These are phyloP conservation scores for Aureobasidium sp. DNA, from an alignment of 2,329 filamentous ascomycete species.

Conservation along the genomic window DNA sequence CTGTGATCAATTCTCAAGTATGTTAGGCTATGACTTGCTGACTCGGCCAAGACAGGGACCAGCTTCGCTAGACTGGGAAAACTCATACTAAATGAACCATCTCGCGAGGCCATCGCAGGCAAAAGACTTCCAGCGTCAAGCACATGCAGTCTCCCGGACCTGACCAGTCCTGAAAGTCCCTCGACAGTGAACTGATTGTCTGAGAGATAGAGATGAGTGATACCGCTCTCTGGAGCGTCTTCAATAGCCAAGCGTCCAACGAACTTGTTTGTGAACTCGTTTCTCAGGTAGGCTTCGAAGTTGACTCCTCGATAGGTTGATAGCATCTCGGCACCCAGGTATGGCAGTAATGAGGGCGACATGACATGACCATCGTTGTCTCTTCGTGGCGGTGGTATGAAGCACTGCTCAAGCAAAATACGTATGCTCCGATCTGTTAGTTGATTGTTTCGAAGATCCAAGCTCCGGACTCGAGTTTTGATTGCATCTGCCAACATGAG, in stretches of 20 bases:
- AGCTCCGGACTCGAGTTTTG: conserved; percentile 42
- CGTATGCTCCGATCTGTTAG: conserved; percentile 48
- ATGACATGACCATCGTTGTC: conserved; percentile 10
- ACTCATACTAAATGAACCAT: conserved; percentile 23
- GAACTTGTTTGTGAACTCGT: conserved; percentile 39
- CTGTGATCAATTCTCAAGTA: conserved; percentile 49
- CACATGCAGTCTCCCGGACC: conserved; percentile 43
- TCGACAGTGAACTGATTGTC: conserved; percentile 48
- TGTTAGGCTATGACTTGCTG: conserved; percentile 39
- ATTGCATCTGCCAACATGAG: conserved; percentile 45
- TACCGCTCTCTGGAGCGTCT: conserved; percentile 43
- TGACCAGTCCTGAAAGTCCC: conserved; percentile 44
- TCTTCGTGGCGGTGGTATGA: conserved; percentile 20
- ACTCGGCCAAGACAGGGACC: conserved; percentile 39
- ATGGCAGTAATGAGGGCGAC: conserved; percentile 23
- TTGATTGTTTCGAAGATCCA: conserved; percentile 49
- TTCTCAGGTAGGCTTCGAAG: conserved; percentile 44
- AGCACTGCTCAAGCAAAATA: conserved; percentile 43
- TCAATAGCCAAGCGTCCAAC: conserved; percentile 48
- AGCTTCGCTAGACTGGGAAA: conserved; percentile 45
- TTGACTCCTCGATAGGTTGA: conserved; percentile 36
- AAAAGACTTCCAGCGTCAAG: conserved; percentile 46
- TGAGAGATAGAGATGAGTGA: conserved; percentile 53
- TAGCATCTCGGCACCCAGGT: conserved; percentile 30
- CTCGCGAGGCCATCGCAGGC: conserved; percentile 18